phyloP scores from a whole-genome alignment of 1,284 basidiomycete genomes.

The Boletellus sp. region DNA sequence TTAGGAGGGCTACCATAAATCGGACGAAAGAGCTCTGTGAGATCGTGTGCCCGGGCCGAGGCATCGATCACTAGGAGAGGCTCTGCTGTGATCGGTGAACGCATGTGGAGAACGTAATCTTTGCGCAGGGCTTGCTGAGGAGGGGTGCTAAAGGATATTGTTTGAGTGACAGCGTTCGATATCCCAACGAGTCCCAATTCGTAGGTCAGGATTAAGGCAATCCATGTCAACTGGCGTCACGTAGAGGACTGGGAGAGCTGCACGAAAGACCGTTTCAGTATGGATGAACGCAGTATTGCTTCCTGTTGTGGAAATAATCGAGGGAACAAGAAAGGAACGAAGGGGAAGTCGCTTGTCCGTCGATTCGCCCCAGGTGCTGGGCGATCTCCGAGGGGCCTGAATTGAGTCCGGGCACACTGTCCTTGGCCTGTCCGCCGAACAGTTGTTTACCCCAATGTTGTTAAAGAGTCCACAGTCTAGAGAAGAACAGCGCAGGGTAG shows the following conservation, averaged over 20 bases:
- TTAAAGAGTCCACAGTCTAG: conserved; percentile 16
- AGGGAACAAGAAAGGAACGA: conserved; percentile 34
- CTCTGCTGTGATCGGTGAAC: conserved; percentile 32
- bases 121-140: conserved; percentile 39
- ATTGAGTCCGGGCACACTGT: not conserved
- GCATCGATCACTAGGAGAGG: conserved; percentile 41
- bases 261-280: conserved; percentile 38
- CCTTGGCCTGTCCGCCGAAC: conserved; percentile 12
- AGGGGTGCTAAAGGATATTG: conserved; percentile 39
- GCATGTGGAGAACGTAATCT: conserved; percentile 33
- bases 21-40: conserved; percentile 27
- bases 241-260: conserved; percentile 44
- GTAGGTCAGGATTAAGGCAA: conserved; percentile 39
- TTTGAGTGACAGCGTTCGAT: conserved; percentile 39
- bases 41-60: conserved; percentile 26
- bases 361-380: not conserved
- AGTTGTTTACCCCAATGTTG: conserved; percentile 20
- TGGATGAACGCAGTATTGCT: conserved; percentile 42
- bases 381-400: not conserved
- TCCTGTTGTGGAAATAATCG: conserved; percentile 38
- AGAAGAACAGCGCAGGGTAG: conserved; percentile 8
- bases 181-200: conserved; percentile 40
- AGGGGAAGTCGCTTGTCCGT: conserved; percentile 32
- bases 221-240: conserved; percentile 42
- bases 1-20: conserved; percentile 34